Evolutionary conservation across 805 yeast genomes (phyloP), one percentile per base, ranked within the genome.

Genomic region (Schizosaccharomyces lindneri): DNA sequence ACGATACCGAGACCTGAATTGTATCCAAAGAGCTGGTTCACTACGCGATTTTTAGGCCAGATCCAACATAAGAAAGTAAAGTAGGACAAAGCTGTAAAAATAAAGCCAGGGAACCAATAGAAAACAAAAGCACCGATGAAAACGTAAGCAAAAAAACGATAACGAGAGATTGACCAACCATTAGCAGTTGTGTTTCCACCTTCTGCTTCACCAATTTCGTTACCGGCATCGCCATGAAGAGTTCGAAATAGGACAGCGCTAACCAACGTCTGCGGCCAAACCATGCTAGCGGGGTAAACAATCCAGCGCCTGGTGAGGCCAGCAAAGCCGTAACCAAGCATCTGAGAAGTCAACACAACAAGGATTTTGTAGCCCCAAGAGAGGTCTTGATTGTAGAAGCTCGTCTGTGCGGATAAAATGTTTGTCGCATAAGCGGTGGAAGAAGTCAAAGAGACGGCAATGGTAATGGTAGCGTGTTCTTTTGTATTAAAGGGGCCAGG

Each of bases 211-310:
- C 48, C 60, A 11, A 27, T 57, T 3, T 27, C 43, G 19, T 57
- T 21, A 17, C 27, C 43, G 31, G 31, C 29, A 41, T 41, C 29
- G 27, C 60, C 60, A 70, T 74, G 76, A 70, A 81, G 73, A 71
- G 77, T 75, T 67, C 79, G 73, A 72, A 79, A 74, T 65, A 82
- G 76, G 27, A 84, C 81, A 32, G 80, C 67, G 4, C 81, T 75
- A 61, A 82, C 84, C 68, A 84, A 74, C 66, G 77, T 78, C 1
- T 79, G 70, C 4, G 90, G 90, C 89, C 89, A 85, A 61, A 83
- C 75, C 70, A 82, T 79, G n/a, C 80, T 73, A 4, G 82, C 76
- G 4, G 87, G 84, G 63, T 78, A 78, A 17, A 84, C 82, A 64
- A 84, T 74, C 43, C 81, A 73, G 65, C 78, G 76, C 65, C 83